Base-by-base conservation (phyloP, 331 rosid species). In the Prunus yedoensis region DNA sequence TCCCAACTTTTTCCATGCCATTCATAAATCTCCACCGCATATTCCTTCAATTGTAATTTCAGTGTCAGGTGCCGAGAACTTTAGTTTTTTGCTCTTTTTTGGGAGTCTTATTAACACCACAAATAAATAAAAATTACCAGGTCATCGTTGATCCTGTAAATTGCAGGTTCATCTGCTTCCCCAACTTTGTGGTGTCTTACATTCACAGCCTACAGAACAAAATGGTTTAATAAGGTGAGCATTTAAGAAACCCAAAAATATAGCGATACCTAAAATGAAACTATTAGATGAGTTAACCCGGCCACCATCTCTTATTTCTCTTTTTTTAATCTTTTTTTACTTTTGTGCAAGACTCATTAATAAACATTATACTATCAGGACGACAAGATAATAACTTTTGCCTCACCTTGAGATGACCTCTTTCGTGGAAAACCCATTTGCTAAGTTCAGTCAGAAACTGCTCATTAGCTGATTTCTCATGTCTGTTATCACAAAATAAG, bases 391-490 rank as follows among this genome's bases (percentile, higher is more conserved):
- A 13, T 10, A 66, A 71, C 4, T 49, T 28, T 76, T 74, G 54
- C 46, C 93, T 75, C 79, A 94, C 99, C 96, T 92, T 94, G 51
- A 94, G 97, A 79, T 94, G 99, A 50, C 99, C 96, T 84, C 97
- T 88, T 85, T 92, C 99, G 5, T 94, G 97, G 88, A 94, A 92
- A 83, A 93, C 77, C 98, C 98, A 93, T 88, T 93, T 93, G 91
- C 92, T 87, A 69, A 94, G 78, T 80, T 90, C 99, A 81, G 85
- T 87, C 67, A 89, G 69, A 81, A 92, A 89, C 85, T 88, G 96
- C 89, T 94, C 97, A 74, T 94, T 94, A 20, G 94, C 96, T 2
- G 99, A 87, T 80, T 92, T 92, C 74, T 84, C 89, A 57, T 85
- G 91, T 28, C 99, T 94, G 93, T 81, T 74, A 74, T 65, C 81